phyloP scores from a whole-genome alignment of 805 yeast species.

The Kodamaea jinghongensis region DNA sequence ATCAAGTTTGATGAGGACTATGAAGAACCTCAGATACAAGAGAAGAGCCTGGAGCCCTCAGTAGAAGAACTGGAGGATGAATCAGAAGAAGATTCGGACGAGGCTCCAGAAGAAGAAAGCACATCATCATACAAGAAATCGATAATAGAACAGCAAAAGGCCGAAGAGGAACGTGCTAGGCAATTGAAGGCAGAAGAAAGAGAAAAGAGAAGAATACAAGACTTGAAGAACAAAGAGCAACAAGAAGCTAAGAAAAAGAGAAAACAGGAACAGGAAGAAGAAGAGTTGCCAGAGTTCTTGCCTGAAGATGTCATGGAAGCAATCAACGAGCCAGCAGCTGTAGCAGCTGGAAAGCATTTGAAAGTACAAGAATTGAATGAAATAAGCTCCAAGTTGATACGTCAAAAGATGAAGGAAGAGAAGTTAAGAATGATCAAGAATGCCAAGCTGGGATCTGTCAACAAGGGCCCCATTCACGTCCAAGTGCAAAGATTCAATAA shows the following conservation, averaged over 20 bases:
- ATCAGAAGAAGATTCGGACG: conserved; percentile 24
- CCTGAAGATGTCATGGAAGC: conserved; percentile 39
- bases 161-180: conserved; percentile 20
- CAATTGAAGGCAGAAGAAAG: conserved; percentile 26
- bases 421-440: conserved; percentile 28
- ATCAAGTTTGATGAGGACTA: conserved; percentile 32
- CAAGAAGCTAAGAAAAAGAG: conserved; percentile 28
- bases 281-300: conserved; percentile 38
- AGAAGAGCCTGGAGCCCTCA: conserved; percentile 11
- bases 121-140: conserved; percentile 26
- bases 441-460: conserved; percentile 24
- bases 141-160: conserved; percentile 25
- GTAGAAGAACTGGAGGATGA: conserved; percentile 14
- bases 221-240: conserved; percentile 33
- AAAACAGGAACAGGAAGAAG: conserved; percentile 13
- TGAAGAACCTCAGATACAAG: conserved; percentile 1
- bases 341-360: conserved; percentile 26
- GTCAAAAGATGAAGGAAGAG: conserved; percentile 31
- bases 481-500: conserved; percentile 26
- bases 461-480: conserved; percentile 42
- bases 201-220: conserved; percentile 36
- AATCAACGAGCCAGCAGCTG: conserved; percentile 12
- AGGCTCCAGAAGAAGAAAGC: conserved; percentile 47
- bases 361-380: conserved; percentile 33
- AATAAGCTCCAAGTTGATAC: conserved; percentile 23